A percentile compares a stretch with the other conserved stretches of the same genome.
These are phyloP conservation scores for Chlamydomonas applanata DNA, from an alignment of 139 green algal species.

Conservation along the genomic window DNA sequence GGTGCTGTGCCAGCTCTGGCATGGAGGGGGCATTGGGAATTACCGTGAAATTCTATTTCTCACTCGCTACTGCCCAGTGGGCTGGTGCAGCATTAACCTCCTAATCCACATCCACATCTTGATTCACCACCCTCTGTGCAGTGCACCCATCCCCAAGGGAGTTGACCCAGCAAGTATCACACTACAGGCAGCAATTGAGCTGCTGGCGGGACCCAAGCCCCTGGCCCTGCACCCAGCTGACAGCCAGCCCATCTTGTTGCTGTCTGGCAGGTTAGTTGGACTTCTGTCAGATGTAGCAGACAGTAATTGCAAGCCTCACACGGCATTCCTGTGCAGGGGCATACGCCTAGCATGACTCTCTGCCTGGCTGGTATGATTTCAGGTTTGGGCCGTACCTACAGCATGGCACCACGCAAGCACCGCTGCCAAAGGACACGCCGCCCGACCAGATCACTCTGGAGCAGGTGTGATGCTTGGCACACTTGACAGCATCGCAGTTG, in stretches of 20 bases:
- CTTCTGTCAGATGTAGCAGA: no score
- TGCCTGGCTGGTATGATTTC: neutral
- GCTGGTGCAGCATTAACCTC: no score
- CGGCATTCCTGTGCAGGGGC: neutral
- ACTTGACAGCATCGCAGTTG: no score
- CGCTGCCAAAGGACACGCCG: neutral
- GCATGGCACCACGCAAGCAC: neutral
- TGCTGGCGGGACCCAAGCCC: neutral
- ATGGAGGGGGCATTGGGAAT: neutral
- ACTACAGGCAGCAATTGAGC: neutral
- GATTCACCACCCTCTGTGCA: neutral
- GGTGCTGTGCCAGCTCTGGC: neutral
- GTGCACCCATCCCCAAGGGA: neutral
- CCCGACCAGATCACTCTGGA: neutral
- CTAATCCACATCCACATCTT: no score
- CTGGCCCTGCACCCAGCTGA: constrained; percentile 1
- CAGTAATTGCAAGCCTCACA: neutral
- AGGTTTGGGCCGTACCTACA: constrained; percentile 7
- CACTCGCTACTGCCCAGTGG: no score
- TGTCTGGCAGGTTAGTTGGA: neutral
- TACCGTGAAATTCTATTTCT: neutral
- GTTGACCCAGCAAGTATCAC: neutral
- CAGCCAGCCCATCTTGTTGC: neutral
- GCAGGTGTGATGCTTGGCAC: neutral
- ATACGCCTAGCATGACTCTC: no score